Percentiles rank a stretch among this genome's conserved stretches.
Evolutionary conservation across 352 stramenopile genomes (phyloP).

Genomic region (Pythium scleroteichum): DNA sequence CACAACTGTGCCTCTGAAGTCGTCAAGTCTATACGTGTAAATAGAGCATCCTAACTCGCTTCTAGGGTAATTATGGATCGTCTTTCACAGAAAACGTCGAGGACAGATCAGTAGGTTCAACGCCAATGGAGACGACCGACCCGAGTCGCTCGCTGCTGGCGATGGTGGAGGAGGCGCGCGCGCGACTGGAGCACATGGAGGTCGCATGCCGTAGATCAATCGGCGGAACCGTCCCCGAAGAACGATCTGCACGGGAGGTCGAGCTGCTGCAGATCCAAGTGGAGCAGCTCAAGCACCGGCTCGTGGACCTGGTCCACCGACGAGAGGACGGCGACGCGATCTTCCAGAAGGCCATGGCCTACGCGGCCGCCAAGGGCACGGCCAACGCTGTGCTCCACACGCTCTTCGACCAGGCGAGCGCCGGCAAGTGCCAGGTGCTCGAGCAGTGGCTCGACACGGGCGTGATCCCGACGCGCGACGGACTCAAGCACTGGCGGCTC

Average conservation of each 20-base stretch:
- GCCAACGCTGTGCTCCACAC: conserved; percentile 75
- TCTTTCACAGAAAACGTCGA: not conserved
- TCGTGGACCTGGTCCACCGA: conserved; percentile 44
- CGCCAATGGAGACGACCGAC: conserved; percentile 2
- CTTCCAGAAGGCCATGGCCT: conserved; percentile 59
- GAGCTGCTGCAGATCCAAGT: conserved; percentile 56
- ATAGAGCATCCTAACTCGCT: not conserved
- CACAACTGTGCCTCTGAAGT: conserved; percentile 17
- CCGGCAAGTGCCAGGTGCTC: conserved; percentile 55
- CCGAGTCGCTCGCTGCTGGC: conserved; percentile 24
- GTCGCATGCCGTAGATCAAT: conserved; percentile 49
- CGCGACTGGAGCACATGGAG: conserved; percentile 52
- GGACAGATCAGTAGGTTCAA: not conserved
- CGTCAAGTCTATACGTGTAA: not conserved
- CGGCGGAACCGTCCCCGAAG: conserved; percentile 26
- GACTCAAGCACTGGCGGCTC: conserved; percentile 69
- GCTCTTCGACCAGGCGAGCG: conserved; percentile 73
- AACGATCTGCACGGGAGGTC: conserved; percentile 26
- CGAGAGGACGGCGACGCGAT: conserved; percentile 68
- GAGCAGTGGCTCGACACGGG: conserved; percentile 66
- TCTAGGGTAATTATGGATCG: not conserved
- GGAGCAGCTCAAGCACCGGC: conserved; percentile 40
- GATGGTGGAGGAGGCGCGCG: conserved; percentile 46
- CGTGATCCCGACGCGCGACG: conserved; percentile 74
- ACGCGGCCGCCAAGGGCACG: conserved; percentile 65